Conservation (phyloP, 352 stramenopile genomes). For the Stramenopiles sp. region DNA sequence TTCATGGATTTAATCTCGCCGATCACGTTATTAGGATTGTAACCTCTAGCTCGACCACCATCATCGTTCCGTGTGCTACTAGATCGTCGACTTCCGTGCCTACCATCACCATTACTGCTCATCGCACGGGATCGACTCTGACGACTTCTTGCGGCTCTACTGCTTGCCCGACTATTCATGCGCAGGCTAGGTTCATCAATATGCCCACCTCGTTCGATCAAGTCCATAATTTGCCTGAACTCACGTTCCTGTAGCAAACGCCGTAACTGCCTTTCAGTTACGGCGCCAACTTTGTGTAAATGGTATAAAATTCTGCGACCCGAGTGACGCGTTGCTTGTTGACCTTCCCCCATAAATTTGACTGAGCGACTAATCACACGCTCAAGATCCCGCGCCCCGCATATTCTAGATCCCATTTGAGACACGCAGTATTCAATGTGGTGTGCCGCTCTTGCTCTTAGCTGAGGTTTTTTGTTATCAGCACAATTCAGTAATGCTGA, state of each 20-base stretch:
- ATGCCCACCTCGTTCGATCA: background rate
- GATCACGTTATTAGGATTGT: background rate
- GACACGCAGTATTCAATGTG: background rate
- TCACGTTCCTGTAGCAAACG: background rate
- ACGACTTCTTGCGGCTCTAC: background rate
- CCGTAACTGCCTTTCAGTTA: background rate
- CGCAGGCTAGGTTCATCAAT: too few species aligned
- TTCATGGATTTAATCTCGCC: too few species aligned
- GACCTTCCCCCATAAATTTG: background rate
- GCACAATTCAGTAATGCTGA: background rate
- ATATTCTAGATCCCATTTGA: background rate
- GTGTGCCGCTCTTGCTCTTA: background rate
- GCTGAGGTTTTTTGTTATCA: background rate
- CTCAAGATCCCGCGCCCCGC: background rate
- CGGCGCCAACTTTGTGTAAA: background rate
- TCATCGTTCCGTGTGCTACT: conserved; percentile 1
- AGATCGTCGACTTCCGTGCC: background rate
- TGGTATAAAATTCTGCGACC: background rate
- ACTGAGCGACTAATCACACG: background rate
- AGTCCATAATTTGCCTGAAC: background rate
- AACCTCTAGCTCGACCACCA: background rate
- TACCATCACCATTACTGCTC: background rate
- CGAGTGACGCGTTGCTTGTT: background rate
- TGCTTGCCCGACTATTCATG: background rate
- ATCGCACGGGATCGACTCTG: background rate